Conservation (phyloP, 2,329 filamentous ascomycete species). For the Coniella vitis region DNA sequence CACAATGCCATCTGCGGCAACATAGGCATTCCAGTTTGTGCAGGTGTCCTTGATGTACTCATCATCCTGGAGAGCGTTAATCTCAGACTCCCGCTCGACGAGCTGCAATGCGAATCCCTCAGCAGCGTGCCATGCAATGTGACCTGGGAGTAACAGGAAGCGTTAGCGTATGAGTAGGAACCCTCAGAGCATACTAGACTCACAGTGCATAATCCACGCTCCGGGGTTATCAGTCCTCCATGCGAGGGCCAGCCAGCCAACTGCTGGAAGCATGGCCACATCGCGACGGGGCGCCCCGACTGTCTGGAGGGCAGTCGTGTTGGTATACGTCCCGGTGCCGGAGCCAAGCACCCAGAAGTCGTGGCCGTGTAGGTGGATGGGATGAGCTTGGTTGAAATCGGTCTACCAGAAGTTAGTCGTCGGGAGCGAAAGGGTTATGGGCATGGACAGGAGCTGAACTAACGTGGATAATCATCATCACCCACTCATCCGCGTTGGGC, state of each 20-base stretch:
- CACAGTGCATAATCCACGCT: conserved; percentile 6
- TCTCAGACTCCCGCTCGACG: conserved; percentile 24
- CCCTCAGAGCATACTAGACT: not conserved
- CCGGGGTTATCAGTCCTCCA: conserved; percentile 12
- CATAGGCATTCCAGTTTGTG: conserved; percentile 24
- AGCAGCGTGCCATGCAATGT: conserved; percentile 30
- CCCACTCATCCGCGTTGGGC: conserved; percentile 1
- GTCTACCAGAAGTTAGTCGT: not conserved
- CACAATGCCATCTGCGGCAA: conserved; percentile 14
- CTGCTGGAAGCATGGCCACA: conserved; percentile 6
- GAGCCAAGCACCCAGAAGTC: conserved; percentile 6
- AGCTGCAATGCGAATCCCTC: conserved; percentile 38
- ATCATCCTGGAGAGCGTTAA: conserved; percentile 16
- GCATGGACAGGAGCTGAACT: too few relatives aligned
- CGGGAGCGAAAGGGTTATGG: too few relatives aligned
- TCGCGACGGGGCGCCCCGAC: conserved; percentile 6
- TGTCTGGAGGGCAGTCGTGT: not conserved
- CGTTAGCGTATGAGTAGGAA: not conserved
- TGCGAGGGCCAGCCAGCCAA: conserved; percentile 7
- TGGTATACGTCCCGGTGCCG: not conserved
- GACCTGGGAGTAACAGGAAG: not conserved
- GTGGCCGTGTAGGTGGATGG: conserved; percentile 10
- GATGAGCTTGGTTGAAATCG: conserved; percentile 3
- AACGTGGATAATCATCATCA: conserved; percentile 2
- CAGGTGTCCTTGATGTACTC: conserved; percentile 24